Evolutionary conservation across 139 green algal species (phyloP).

Genomic region (Chlamydomonas applanata): DNA sequence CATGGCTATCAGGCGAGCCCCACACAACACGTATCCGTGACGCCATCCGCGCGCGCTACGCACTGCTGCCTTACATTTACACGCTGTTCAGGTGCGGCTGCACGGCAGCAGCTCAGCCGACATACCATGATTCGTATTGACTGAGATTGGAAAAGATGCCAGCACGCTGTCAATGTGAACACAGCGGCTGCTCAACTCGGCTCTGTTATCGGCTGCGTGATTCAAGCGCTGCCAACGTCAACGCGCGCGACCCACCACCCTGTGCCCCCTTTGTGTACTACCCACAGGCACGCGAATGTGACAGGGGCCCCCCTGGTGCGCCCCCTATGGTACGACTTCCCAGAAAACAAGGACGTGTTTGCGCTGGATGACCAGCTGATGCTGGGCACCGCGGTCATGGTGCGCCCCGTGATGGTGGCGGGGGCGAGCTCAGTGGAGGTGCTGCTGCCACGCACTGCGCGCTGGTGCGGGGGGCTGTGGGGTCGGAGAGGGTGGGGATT

Average conservation of each 20-base stretch:
- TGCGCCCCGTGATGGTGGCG: constrained; percentile 67
- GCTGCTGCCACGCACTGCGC: constrained; percentile 34
- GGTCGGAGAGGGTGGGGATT: not conserved
- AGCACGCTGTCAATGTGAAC: too few species aligned
- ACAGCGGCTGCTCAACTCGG: too few species aligned
- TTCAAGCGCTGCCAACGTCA: too few species aligned
- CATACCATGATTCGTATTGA: not conserved
- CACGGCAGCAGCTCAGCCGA: too few species aligned
- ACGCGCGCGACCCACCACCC: too few species aligned
- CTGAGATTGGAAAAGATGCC: too few species aligned
- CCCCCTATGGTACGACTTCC: constrained; percentile 95
- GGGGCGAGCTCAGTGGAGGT: constrained; percentile 34
- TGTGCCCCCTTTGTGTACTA: not conserved
- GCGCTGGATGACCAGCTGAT: constrained; percentile 82
- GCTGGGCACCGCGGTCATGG: constrained; percentile 69
- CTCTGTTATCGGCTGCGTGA: too few species aligned
- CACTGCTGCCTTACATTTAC: constrained; percentile 96
- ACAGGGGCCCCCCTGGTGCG: constrained; percentile 83
- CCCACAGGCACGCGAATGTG: constrained; percentile 62
- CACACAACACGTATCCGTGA: constrained; percentile 75
- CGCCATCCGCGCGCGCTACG: constrained; percentile 87
- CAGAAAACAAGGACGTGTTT: constrained; percentile 51
- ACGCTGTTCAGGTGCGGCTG: constrained; percentile 87
- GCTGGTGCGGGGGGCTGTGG: constrained; percentile 49
- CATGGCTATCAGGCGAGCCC: constrained; percentile 94